These are phyloP conservation scores for Vitis amurensis DNA, from an alignment of 164 flowering plant species.

Conservation along the genomic window DNA sequence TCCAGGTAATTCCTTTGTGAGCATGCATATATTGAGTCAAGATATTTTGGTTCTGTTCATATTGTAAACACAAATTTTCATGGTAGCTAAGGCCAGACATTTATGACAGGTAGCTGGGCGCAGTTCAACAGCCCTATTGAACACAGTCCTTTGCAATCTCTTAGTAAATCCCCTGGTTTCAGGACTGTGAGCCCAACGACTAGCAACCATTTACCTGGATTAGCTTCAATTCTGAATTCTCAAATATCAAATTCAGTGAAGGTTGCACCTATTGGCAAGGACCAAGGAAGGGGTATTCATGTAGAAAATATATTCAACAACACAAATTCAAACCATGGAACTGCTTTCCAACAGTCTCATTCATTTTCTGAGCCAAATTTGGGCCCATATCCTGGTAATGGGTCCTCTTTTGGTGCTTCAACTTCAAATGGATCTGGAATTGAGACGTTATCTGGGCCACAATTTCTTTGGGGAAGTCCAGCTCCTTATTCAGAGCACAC, in stretches of 20 bases:
- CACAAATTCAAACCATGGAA: conserved; percentile 34
- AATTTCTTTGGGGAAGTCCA: conserved; percentile 95
- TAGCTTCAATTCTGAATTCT: conserved; percentile 68
- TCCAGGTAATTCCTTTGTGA: conserved; percentile 51
- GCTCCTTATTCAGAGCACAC: conserved; percentile 48
- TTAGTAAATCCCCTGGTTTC: conserved; percentile 60
- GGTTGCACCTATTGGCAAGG: conserved; percentile 76
- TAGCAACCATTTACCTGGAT: conserved; percentile 59
- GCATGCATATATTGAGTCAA: background rate
- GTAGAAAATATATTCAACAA: conserved; percentile 40
- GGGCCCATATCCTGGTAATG: conserved; percentile 43
- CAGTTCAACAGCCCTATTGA: conserved; percentile 70
- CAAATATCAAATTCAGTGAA: conserved; percentile 55
- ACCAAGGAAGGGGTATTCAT: conserved; percentile 49
- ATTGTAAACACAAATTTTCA: background rate
- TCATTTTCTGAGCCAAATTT: conserved; percentile 65
- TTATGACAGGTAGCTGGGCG: conserved; percentile 72
- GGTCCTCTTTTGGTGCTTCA: conserved; percentile 57
- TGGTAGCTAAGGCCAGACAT: conserved; percentile 9
- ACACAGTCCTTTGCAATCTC: conserved; percentile 47
- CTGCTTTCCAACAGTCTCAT: conserved; percentile 52
- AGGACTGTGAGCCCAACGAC: conserved; percentile 54
- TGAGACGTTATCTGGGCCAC: conserved; percentile 78
- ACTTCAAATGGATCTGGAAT: conserved; percentile 58
- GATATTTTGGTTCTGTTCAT: background rate